Conservation (phyloP, 1,139 yeast species). For the Scheffersomyces parashehatae region DNA sequence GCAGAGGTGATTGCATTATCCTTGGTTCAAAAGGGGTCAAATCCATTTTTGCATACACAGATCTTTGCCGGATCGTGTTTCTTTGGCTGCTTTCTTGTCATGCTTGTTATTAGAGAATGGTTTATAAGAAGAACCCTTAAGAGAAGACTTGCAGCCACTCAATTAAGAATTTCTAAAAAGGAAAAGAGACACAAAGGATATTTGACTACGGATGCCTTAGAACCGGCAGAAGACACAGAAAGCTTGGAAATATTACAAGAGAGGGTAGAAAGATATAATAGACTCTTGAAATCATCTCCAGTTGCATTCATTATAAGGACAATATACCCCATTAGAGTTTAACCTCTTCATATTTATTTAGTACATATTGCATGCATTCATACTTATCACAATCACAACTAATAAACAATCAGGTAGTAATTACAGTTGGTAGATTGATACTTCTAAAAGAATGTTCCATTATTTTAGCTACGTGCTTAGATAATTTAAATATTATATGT, state of each 20-base stretch:
- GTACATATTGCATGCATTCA: conserved; percentile 3
- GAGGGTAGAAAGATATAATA: conserved; percentile 9
- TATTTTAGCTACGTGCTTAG: background rate
- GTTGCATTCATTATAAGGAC: conserved; percentile 5
- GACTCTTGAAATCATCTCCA: conserved; percentile 4
- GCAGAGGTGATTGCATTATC: conserved; percentile 52
- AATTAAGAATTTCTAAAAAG: conserved; percentile 2
- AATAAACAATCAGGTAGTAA: no score
- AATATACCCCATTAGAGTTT: conserved; percentile 9
- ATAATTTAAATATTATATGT: conserved; percentile 1
- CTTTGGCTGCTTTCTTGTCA: conserved; percentile 27
- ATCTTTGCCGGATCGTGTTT: conserved; percentile 57
- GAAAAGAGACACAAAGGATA: conserved; percentile 11
- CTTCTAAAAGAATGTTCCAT: background rate
- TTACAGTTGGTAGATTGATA: no score
- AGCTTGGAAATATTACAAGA: conserved; percentile 3
- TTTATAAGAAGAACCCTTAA: conserved; percentile 19
- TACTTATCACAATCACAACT: background rate
- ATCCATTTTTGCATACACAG: conserved; percentile 61
- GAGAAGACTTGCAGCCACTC: conserved; percentile 11
- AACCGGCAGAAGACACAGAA: conserved; percentile 3
- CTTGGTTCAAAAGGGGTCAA: conserved; percentile 29
- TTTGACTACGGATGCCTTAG: conserved; percentile 12
- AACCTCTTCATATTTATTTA: background rate
- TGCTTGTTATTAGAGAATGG: conserved; percentile 35